Evolutionary conservation across 805 yeast species (phyloP), one percentile per base, ranked within the genome.

Genomic region (Metschnikowia borealis): DNA sequence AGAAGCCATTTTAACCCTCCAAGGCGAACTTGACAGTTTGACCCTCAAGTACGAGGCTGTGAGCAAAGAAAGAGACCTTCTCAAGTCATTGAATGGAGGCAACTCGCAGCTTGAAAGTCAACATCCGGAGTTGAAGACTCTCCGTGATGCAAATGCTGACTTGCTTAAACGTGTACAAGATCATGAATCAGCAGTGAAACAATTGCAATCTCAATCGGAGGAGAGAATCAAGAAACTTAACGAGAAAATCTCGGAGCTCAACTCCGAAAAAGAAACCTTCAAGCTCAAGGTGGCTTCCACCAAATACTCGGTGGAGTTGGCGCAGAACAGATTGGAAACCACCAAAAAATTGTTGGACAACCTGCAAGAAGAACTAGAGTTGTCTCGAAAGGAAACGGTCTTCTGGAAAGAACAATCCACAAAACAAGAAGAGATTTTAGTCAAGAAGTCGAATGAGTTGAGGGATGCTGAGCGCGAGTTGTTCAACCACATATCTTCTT

Each of bases 51-150:
- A 83, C 39, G 78, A 73, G 10, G 77, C 85, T 1, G 74, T 81
- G 2, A 68, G 76, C 3, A 78, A 82, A 53, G 95, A 88, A 63
- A 78, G 90, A 49, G 95, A 90, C 57, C 80, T 83, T 69, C 76
- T 84, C 58, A 75, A 82, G 61, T 51, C 50, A 3, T 40, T 54
- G 38, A 32, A 41, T 38, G 44, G 46, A 21, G 45, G 40, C 8
- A 15, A 29, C 23, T 10, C 34, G 18, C 31, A 40, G n/a, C n/a
- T 38, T 20, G 57, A 55, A n/a, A 45, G 36, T 17, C 44, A 40
- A 46, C 53, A 38, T 46, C 50, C 34, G 38, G 65, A 64, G 43
- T 44, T 56, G 26, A 59, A 64, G 52, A 59, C 63, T 56, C 60
- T 68, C 42, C 50, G 49, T 37, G 71, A 57, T 17, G 52, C 52